Evolutionary conservation across 164 flowering plant species (phyloP).

Genomic region (Litsea cubeba): DNA sequence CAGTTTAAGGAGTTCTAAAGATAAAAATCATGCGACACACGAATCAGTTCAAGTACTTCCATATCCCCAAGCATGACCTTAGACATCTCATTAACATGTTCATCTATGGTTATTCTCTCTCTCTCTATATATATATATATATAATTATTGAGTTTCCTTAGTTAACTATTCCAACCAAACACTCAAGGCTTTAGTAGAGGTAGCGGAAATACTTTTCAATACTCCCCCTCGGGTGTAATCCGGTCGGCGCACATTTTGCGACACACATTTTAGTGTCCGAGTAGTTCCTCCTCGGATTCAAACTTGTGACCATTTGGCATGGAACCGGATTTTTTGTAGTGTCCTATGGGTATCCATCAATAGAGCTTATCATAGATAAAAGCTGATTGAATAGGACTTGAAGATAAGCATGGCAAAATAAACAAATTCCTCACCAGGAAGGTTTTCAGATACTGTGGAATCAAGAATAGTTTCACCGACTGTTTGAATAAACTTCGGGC

Average conservation of each 20-base stretch:
- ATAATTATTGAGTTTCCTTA: too few relatives aligned
- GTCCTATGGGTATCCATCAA: background rate
- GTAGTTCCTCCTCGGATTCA: too few relatives aligned
- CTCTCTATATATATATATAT: too few relatives aligned
- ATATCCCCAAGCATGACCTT: background rate
- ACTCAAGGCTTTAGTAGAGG: too few relatives aligned
- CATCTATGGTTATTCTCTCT: too few relatives aligned
- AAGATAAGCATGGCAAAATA: background rate
- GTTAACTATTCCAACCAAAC: too few relatives aligned
- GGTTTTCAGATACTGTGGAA: constrained; percentile 86
- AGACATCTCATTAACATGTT: background rate
- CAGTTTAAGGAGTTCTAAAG: background rate
- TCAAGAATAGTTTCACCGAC: constrained; percentile 89
- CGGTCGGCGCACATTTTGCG: too few relatives aligned
- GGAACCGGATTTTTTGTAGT: background rate
- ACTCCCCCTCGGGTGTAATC: too few relatives aligned
- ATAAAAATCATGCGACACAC: background rate
- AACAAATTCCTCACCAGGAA: constrained; percentile 58
- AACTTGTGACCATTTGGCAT: too few relatives aligned
- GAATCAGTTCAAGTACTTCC: background rate
- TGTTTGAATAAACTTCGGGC: constrained; percentile 84
- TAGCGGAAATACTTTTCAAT: too few relatives aligned
- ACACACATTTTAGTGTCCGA: too few relatives aligned
- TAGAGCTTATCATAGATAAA: background rate
- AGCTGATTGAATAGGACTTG: background rate